phyloP scores from a whole-genome alignment of 192 early-diverging fungal genomes.

The Physocladia obscura region DNA sequence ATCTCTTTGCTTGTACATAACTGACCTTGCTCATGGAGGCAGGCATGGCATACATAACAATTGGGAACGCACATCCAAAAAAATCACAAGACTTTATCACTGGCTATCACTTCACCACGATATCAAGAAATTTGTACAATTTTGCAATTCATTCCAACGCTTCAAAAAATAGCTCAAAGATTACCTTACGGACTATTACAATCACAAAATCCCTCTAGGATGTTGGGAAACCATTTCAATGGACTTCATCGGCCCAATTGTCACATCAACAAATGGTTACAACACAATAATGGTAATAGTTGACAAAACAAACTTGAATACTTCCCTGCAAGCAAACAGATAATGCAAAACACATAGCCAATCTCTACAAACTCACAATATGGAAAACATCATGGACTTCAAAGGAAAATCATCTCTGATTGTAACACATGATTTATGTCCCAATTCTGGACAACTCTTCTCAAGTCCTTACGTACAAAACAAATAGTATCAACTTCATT shows the following conservation, averaged over 20 bases:
- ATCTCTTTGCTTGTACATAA: not conserved
- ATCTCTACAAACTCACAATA: not conserved
- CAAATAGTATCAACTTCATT: not conserved
- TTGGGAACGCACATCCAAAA: constrained; percentile 16
- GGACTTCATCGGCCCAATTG: constrained; percentile 46
- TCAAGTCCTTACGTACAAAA: not conserved
- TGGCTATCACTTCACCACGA: not conserved
- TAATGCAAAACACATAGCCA: not conserved
- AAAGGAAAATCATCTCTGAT: constrained; percentile 44
- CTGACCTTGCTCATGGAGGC: not conserved
- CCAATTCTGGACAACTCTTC: constrained; percentile 31
- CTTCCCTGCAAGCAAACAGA: not conserved
- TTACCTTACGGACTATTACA: constrained; percentile 38
- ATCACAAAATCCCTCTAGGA: constrained; percentile 27
- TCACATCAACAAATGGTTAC: not conserved
- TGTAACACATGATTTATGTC: constrained; percentile 43
- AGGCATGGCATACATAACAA: constrained; percentile 9
- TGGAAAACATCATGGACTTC: constrained; percentile 26
- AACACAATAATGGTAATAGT: constrained; percentile 47
- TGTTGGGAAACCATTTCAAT: constrained; percentile 46
- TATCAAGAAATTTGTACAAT: not conserved
- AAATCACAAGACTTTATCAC: constrained; percentile 12
- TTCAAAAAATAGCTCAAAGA: constrained; percentile 30
- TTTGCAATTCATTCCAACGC: constrained; percentile 3
- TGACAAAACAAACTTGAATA: constrained; percentile 38